Conservation (phyloP, 805 yeast species). For the Metschnikowia picachoensis region DNA sequence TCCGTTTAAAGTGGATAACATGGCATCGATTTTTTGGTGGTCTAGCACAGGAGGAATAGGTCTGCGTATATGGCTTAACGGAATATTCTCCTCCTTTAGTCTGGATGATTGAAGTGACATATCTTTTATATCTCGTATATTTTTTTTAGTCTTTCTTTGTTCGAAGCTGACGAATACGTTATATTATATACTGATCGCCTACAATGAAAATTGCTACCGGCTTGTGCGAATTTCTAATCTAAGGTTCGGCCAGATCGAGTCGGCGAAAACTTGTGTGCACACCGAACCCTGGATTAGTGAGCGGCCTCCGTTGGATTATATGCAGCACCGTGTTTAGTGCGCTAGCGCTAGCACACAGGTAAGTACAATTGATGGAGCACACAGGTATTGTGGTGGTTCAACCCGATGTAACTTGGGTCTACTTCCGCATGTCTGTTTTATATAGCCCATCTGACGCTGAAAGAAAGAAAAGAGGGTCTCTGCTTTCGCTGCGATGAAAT, state of each 20-base stretch:
- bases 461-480: too few relatives aligned
- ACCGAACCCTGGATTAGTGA: conserved; percentile 1
- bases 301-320: too few relatives aligned
- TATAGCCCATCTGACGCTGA: too few relatives aligned
- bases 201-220: not conserved
- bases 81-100: conserved; percentile 54
- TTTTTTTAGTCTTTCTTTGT: not conserved
- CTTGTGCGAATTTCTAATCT: conserved; percentile 5
- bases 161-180: not conserved
- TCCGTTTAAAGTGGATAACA: conserved; percentile 70
- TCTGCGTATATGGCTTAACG: conserved; percentile 63
- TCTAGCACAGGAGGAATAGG: conserved; percentile 88
- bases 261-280: not conserved
- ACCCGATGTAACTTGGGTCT: too few relatives aligned
- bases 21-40: conserved; percentile 66
- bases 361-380: too few relatives aligned
- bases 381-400: too few relatives aligned
- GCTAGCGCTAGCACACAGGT: too few relatives aligned
- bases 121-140: not conserved
- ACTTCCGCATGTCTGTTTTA: too few relatives aligned
- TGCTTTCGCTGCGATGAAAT: too few relatives aligned
- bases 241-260: not conserved
- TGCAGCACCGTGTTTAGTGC: too few relatives aligned
- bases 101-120: conserved; percentile 49
- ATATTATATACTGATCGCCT: not conserved